Percentiles rank a stretch among this genome's conserved stretches.
Conservation (phyloP, 1,284 basidiomycete species). For the Amylostereum areolatum region DNA sequence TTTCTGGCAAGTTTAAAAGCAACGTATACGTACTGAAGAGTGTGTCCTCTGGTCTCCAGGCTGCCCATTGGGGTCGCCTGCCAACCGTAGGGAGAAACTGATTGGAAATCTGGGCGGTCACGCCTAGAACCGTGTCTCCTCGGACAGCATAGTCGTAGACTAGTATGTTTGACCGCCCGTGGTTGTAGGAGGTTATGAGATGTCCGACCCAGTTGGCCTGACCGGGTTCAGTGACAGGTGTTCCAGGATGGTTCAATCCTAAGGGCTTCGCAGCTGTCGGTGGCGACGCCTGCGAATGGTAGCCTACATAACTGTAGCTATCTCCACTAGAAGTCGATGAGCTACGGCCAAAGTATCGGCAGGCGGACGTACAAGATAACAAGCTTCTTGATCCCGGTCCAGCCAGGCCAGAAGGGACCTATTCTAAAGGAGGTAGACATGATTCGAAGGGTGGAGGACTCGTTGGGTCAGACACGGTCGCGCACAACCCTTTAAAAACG, state of each 20-base stretch:
- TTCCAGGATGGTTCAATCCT: conserved; percentile 32
- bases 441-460: background rate
- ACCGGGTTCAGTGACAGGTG: conserved; percentile 36
- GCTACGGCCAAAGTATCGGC: conserved; percentile 1
- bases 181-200: conserved; percentile 38
- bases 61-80: conserved; percentile 15
- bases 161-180: conserved; percentile 28
- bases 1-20: no score
- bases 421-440: conserved; percentile 13
- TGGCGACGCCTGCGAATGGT: conserved; percentile 13
- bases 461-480: background rate
- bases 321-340: conserved; percentile 32
- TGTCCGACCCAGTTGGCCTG: conserved; percentile 51
- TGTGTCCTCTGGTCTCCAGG: conserved; percentile 23
- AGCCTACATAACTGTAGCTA: conserved; percentile 40
- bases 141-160: conserved; percentile 35
- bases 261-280: conserved; percentile 34
- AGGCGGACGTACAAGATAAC: conserved; percentile 32
- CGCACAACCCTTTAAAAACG: no score
- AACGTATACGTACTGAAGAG: conserved; percentile 21
- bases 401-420: conserved; percentile 29
- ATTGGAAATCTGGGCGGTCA: conserved; percentile 17
- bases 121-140: conserved; percentile 17
- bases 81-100: conserved; percentile 14
- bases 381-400: conserved; percentile 25